These are phyloP conservation scores for Amanita muscaria DNA, from an alignment of 768 basidiomycete genomes.

Conservation along the genomic window DNA sequence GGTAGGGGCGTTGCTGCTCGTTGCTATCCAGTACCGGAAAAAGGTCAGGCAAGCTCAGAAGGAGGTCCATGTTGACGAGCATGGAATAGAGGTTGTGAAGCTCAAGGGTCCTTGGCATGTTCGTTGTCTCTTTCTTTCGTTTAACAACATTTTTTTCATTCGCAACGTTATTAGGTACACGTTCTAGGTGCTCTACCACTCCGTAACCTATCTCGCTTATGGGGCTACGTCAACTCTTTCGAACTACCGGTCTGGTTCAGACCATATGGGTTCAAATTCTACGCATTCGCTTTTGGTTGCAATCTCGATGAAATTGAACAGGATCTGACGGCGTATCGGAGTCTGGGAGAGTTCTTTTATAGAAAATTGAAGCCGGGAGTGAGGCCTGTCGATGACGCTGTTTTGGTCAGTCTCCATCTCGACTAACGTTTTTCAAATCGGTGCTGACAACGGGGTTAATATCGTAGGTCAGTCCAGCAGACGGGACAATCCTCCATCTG, in stretches of 20 bases:
- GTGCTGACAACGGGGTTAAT: constrained; percentile 3
- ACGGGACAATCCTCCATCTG: constrained; percentile 88
- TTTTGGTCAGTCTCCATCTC: constrained; percentile 43
- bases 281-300: constrained; percentile 96
- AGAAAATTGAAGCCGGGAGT: constrained; percentile 73
- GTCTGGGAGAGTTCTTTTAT: constrained; percentile 95
- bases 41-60: constrained; percentile 37
- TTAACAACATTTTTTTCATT: too few relatives aligned
- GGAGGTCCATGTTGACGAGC: constrained; percentile 72
- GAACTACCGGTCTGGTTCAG: constrained; percentile 93
- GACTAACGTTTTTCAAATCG: neutral
- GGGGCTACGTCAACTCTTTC: constrained; percentile 93
- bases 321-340: constrained; percentile 73
- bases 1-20: constrained; percentile 82
- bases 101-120: constrained; percentile 94
- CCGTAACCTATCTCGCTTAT: constrained; percentile 86
- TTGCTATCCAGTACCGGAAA: constrained; percentile 68
- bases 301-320: constrained; percentile 83
- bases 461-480: constrained; percentile 81
- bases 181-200: constrained; percentile 69
- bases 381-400: constrained; percentile 69
- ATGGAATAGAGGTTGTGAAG: constrained; percentile 72
- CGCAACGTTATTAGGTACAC: too few relatives aligned
- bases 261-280: constrained; percentile 81
- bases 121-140: constrained; percentile 18